Base-by-base conservation (phyloP, 2,329 filamentous ascomycete genomes). In the Periglandula ipomoeae region DNA sequence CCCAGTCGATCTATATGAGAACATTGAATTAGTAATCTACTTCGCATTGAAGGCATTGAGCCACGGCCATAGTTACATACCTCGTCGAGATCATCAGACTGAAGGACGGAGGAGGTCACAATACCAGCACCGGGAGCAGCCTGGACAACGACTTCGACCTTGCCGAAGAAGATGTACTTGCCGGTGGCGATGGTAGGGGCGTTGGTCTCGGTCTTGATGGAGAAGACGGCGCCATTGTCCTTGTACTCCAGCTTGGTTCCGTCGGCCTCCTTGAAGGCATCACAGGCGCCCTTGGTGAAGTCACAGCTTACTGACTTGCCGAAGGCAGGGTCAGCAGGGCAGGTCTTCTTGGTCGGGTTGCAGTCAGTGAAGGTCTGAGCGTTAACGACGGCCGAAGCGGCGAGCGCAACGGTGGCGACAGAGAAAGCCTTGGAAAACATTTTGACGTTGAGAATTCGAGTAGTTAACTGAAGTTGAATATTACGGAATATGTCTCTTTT, bases 151-250 rank as follows among this genome's bases (percentile, higher is more conserved):
- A 89, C 81, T 48, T 94, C 86, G 58, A 96, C 79, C 61, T 83
- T 83, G 53, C 93, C 93, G 66, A 95, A 97, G 87, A 97, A 96
- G 66, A 98, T 88, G 75, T 95, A 97, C 78, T 89, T 90, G 61
- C 82, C 76, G 49, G 79, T 79, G 60, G 74, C 76, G 66, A 95
- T 88, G 30, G 85, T 88, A 34, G 88, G 84, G 44, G 78, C 81
- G 46, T 89, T 77, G 11, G 64, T 72, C 54, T 80, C 76, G 45
- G 79, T 72, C 32, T 76, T 78, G 69, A 96, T 96, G 58, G 79
- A 76, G 69, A 81, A 81, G 53, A 70, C 64, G 52, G 76, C 77
- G 54, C 78, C 78, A 35, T 72, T 65, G 48, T 56, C 55, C 57
- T 70, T 67, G 62, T 79, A 79, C 27, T 57, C 61, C 46, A 81